Evolutionary conservation across 1,284 basidiomycete species (phyloP), one percentile per base, ranked within the genome.

Genomic region (Peniophora sp.): DNA sequence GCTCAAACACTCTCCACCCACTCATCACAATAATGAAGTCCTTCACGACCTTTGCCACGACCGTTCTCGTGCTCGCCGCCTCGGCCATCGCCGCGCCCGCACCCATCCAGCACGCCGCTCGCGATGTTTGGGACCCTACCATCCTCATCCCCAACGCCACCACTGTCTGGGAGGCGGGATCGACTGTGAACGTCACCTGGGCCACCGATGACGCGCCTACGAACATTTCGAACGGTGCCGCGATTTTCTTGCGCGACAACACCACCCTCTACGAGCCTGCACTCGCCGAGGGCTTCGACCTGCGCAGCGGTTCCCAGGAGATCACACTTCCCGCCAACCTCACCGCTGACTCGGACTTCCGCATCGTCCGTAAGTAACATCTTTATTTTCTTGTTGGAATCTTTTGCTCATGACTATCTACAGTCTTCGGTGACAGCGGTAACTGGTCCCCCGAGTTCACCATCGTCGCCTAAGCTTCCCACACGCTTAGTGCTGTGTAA

Each of bases 401-500:
- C 38, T 41, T n/a, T n/a, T n/a, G n/a, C n/a, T n/a, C 5, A 17
- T 16, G n/a, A 41, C n/a, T 19, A 12, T 45, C 17, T 19, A n/a
- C 53, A 76, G 75, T 79, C 22, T 73, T 78, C 48, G 76, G 77
- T 5, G 74, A 79, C 56, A 76, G 74, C 19, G 77, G 75, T 36
- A 77, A 78, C 61, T 62, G 58, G 22, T 66, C 70, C 47, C 57
- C 59, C 23, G 51, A 55, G 34, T 74, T 74, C 60, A 66, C 61
- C 14, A 73, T 74, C 48, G 47, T 39, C 17, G 17, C 25, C 8
- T 52, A 24, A 52, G n/a, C n/a, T n/a, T n/a, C n/a, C n/a, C n/a
- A n/a, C n/a, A n/a, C n/a, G n/a, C n/a, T n/a, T n/a, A n/a, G n/a
- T n/a, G n/a, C n/a, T n/a, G n/a, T n/a, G n/a, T n/a, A 34, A 19